Base-by-base conservation (phyloP, 2,329 filamentous ascomycete genomes). In the Trichoderma sp. region DNA sequence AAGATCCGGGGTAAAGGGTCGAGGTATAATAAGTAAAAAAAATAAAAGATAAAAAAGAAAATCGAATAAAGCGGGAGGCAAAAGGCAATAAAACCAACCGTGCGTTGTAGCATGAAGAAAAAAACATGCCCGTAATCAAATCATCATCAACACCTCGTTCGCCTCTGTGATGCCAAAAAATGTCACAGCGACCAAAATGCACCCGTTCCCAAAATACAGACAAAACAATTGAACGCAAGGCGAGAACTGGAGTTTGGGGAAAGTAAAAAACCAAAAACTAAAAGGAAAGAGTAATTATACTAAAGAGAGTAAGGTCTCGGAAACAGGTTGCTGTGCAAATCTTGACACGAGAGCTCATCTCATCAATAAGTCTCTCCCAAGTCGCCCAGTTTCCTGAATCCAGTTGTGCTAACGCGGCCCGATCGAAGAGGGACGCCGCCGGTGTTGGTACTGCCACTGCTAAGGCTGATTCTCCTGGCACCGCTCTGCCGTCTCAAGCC, bases 331-430 rank as follows among this genome's bases (percentile, higher is more conserved):
- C 28, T 36, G 57, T 61, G 55, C 57, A 62, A 62, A 32, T 69
- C 66, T 69, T 6, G 23, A 62, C 26, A 9, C 28, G 20, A 50
- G 57, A 62, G 66, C 57, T 69, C 64, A 67, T 67, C 23, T 57
- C 34, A 58, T 80, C 78, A 88, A 74, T 87, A 88, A 9, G 86
- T 88, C 82, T 88, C 86, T 70, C 86, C 86, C 72, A 87, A 78
- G 73, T 88, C 86, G 72, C 82, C 81, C 70, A 87, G 75, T 73
- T 81, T 85, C 75, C 80, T 81, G 59, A 79, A 76, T 53, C 80
- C 80, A 67, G 77, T 77, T 32, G 78, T 76, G 71, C 78, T 79
- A n/a, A 78, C 76, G 70, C 81, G 77, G 17, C 76, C 75, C 34
- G 75, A 57, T 30, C 70, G 71, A 58, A 62, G 79, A 57, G 78